Conservation (phyloP, 2,329 filamentous ascomycete species). For the Nigrospora osmanthi region DNA sequence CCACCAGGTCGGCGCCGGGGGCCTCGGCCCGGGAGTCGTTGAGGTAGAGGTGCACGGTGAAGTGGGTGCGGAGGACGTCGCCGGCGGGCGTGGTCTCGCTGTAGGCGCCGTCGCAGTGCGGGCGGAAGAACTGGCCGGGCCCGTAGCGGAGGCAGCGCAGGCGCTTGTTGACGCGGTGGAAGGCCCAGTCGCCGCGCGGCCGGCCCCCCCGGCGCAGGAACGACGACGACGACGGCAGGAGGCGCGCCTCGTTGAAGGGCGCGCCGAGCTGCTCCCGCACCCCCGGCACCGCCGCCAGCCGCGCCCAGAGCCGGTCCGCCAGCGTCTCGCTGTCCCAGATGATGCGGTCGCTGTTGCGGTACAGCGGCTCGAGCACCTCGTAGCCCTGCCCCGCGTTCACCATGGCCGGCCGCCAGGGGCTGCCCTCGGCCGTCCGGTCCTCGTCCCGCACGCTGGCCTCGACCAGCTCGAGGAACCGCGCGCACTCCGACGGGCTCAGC, state of each 20-base stretch:
- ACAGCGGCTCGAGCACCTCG: constrained; percentile 48
- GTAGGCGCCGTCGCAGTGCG: constrained; percentile 63
- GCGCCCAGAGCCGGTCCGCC: constrained; percentile 53
- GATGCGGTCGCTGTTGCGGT: constrained; percentile 67
- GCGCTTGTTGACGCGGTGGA: constrained; percentile 57
- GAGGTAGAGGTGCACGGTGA: constrained; percentile 49
- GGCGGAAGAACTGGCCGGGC: constrained; percentile 64
- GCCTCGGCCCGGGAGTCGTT: constrained; percentile 38
- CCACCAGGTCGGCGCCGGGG: constrained; percentile 27
- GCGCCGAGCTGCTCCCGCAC: constrained; percentile 29
- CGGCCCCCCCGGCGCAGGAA: constrained; percentile 11
- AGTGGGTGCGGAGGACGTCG: constrained; percentile 34
- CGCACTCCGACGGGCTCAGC: constrained; percentile 13
- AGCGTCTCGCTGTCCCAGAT: constrained; percentile 63
- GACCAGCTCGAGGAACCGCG: constrained; percentile 38
- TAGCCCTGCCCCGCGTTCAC: constrained; percentile 56
- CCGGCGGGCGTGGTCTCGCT: constrained; percentile 31
- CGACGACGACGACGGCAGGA: constrained; percentile 30
- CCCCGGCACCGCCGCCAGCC: constrained; percentile 38
- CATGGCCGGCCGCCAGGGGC: constrained; percentile 59
- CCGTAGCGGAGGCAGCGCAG: constrained; percentile 70
- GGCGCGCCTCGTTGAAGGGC: constrained; percentile 19
- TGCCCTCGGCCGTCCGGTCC: constrained; percentile 18
- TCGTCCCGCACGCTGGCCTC: constrained; percentile 44
- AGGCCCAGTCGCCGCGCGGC: constrained; percentile 25